These are phyloP conservation scores for Iris pallida DNA, from an alignment of 116 monocot genomes.

Conservation along the genomic window DNA sequence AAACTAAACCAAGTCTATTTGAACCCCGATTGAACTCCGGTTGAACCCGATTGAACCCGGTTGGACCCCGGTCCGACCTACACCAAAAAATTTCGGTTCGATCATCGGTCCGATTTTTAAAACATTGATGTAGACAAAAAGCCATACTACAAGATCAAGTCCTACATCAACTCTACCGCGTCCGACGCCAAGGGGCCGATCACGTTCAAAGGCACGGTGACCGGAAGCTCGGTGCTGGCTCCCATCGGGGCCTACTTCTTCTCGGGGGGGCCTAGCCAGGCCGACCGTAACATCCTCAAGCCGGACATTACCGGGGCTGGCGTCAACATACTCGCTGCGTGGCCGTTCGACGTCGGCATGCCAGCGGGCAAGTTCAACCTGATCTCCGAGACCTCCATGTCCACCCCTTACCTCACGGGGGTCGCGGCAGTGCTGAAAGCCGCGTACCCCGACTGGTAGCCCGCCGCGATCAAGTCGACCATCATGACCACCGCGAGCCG, in stretches of 20 bases:
- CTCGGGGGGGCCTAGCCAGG: not conserved
- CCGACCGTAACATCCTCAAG: not conserved
- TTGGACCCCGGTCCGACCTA: too few species aligned
- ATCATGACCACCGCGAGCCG: slow-evolving; percentile 6
- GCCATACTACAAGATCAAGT: too few species aligned
- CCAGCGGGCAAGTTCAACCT: not conserved
- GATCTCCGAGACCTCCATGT: slow-evolving; percentile 1
- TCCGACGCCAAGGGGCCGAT: too few species aligned
- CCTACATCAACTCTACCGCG: too few species aligned
- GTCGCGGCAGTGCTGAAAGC: not conserved
- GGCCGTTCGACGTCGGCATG: not conserved
- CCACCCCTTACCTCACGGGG: slow-evolving; percentile 3
- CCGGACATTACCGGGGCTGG: slow-evolving; percentile 4
- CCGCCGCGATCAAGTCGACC: slow-evolving; percentile 1
- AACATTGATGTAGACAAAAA: too few species aligned
- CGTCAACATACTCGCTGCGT: not conserved
- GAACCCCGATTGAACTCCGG: too few species aligned
- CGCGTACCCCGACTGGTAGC: not conserved
- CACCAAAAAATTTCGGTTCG: too few species aligned
- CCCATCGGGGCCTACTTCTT: not conserved
- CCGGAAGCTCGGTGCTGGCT: too few species aligned
- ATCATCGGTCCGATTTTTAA: too few species aligned
- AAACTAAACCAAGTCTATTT: too few species aligned
- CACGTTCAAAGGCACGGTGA: too few species aligned
- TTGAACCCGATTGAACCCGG: too few species aligned